Conservation (phyloP, 495 filamentous ascomycete genomes). For the Daldinia caldariorum region DNA sequence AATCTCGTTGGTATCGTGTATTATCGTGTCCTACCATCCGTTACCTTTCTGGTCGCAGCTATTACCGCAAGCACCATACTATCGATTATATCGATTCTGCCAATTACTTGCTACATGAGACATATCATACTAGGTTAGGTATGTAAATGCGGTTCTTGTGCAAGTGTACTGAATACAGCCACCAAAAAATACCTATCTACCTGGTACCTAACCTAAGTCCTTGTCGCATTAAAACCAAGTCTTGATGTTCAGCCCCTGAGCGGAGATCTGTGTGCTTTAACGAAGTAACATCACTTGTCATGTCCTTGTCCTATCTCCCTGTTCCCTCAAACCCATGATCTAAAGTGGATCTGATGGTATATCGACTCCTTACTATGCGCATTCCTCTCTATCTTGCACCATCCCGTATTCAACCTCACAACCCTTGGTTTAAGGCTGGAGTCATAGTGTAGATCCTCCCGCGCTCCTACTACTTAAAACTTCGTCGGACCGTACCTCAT, state of each 20-base stretch:
- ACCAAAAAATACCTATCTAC: not conserved
- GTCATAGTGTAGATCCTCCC: conserved; percentile 27
- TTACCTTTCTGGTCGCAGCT: not conserved
- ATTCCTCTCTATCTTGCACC: conserved; percentile 39
- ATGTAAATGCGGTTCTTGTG: not conserved
- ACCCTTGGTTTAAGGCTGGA: conserved; percentile 22
- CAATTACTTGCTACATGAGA: not conserved
- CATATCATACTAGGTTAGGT: not conserved
- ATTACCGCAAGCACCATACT: not conserved
- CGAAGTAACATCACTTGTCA: conserved; percentile 31
- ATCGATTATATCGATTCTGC: not conserved
- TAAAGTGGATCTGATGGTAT: conserved; percentile 41
- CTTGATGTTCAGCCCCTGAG: conserved; percentile 40
- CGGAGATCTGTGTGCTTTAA: conserved; percentile 40
- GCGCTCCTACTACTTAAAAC: conserved; percentile 37
- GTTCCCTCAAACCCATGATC: conserved; percentile 33
- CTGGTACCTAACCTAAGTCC: too few species aligned
- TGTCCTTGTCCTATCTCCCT: conserved; percentile 32
- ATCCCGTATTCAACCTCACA: conserved; percentile 32
- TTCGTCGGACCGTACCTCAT: conserved; percentile 21
- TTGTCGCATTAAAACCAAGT: conserved; percentile 39
- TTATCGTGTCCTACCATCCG: not conserved
- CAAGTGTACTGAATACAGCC: conserved; percentile 6
- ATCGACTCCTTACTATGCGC: conserved; percentile 37
- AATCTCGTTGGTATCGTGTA: not conserved